phyloP scores from a whole-genome alignment of 2,329 filamentous ascomycete genomes.

The Septoria petroselini region DNA sequence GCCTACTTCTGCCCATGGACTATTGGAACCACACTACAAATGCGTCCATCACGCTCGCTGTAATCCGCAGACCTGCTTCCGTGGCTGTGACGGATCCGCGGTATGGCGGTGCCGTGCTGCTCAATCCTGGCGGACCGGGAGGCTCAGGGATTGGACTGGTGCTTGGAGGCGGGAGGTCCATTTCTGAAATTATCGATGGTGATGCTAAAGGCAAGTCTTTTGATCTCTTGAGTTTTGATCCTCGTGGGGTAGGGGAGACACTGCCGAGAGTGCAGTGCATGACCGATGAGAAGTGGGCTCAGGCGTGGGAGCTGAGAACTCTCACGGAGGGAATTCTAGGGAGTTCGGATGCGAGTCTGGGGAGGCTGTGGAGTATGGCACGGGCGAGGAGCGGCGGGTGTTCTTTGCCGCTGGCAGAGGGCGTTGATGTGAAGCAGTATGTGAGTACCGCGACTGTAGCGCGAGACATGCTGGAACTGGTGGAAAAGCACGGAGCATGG shows the following conservation, averaged over 20 bases:
- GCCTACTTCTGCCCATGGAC: slow-evolving; percentile 50
- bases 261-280: slow-evolving; percentile 40
- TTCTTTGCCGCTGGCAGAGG: slow-evolving; percentile 27
- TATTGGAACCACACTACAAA: slow-evolving; percentile 41
- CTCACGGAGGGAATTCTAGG: slow-evolving; percentile 38
- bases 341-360: slow-evolving; percentile 43
- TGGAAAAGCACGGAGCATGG: slow-evolving; percentile 42
- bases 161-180: slow-evolving; percentile 25
- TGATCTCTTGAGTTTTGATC: slow-evolving; percentile 47
- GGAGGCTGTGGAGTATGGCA: slow-evolving; percentile 43
- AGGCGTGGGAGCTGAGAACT: slow-evolving; percentile 41
- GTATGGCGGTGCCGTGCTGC: slow-evolving; percentile 42
- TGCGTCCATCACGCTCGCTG: slow-evolving; percentile 42
- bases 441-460: slow-evolving; percentile 49
- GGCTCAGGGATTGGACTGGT: slow-evolving; percentile 42
- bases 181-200: slow-evolving; percentile 22
- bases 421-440: slow-evolving; percentile 43
- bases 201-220: slow-evolving; percentile 37
- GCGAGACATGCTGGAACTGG: slow-evolving; percentile 50
- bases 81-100: slow-evolving; percentile 41
- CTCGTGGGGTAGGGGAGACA: slow-evolving; percentile 42
- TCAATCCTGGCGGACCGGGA: slow-evolving; percentile 48
- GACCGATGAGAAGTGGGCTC: slow-evolving; percentile 31
- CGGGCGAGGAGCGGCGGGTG: slow-evolving; percentile 37
- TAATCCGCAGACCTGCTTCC: slow-evolving; percentile 47